phyloP scores from a whole-genome alignment of 176 grass and related monocot genomes.

The Oryza nivara region DNA sequence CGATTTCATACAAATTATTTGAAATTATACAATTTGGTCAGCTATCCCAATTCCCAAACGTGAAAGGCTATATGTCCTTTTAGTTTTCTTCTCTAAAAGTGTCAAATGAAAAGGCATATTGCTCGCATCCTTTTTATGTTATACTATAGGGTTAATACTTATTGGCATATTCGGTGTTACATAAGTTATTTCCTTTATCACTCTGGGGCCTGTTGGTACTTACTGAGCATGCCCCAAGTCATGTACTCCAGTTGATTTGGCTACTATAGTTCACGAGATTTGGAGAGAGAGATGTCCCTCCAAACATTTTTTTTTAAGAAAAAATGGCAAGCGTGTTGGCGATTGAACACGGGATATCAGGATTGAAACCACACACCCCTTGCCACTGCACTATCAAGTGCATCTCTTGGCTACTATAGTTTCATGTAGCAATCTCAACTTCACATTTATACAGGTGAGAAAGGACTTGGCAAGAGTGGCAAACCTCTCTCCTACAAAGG shows the following conservation, averaged over 20 bases:
- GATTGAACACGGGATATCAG: too few species aligned
- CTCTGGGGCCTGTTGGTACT: background rate
- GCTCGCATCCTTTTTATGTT: background rate
- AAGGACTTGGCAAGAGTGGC: constrained; percentile 84
- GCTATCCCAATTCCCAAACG: too few species aligned
- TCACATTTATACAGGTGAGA: constrained; percentile 70
- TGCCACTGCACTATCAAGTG: too few species aligned
- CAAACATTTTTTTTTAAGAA: too few species aligned
- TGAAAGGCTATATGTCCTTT: background rate
- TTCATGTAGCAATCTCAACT: background rate
- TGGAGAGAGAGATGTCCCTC: too few species aligned
- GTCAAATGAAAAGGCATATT: background rate
- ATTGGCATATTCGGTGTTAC: background rate
- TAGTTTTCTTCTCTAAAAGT: background rate
- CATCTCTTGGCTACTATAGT: background rate
- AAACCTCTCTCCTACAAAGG: constrained; percentile 96
- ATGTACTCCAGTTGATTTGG: background rate
- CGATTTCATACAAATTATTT: too few species aligned
- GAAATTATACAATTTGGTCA: too few species aligned
- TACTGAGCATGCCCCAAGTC: background rate
- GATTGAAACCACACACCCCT: too few species aligned
- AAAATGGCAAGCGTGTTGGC: too few species aligned
- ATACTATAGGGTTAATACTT: background rate
- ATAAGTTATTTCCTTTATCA: background rate
- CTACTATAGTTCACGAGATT: background rate